Base-by-base conservation (phyloP, 1,284 basidiomycete species). In the Cutaneotrichosporon sp. region DNA sequence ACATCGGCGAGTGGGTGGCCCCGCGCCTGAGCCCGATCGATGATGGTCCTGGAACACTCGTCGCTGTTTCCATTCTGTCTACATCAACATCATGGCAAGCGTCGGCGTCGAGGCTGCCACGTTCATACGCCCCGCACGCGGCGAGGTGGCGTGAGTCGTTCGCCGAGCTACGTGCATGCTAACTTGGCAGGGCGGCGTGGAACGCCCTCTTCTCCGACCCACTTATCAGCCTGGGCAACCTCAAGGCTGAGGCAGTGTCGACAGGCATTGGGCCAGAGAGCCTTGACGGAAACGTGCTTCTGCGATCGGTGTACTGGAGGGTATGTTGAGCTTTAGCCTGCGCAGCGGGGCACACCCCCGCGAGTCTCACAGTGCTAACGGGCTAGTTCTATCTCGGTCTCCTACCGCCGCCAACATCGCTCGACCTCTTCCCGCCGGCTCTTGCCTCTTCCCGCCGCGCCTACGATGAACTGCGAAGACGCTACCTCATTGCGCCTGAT, bases 401-500 rank as follows among this genome's bases (percentile, higher is more conserved):
- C 2, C 60, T 77, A 2, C 76, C 76, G 0, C 66, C 72, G 1
- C 73, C 75, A 5, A 63, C 68, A 0, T 65, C 67, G 1, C 61
- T 65, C 3, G 62, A 70, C 21, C 63, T 68, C 10, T 74, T 72
- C 36, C 56, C 66, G 1, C 58, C 63, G 1, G 49, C 67, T 0
- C 56, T 73, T 2, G 23, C 62, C 4, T 38, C 61, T 0, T 53
- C 62, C 0, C 61, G 77, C 12, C 46, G 63, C 8, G 55, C 60
- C 2, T 78, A 77, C 58, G 60, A 69, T n/a, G 54, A 62, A 2
- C 63, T 77, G 15, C 57, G 77, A 14, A 51, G 65, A 35, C 64
- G 68, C 37, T 77, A 72, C 57, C 71, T 79, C 20, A 61, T 75
- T 8, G 73, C 77, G 4, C 78, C 78, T 0, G 78, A 79, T 53